Conservation (phyloP, 768 basidiomycete genomes). For the Amanita muscaria region DNA sequence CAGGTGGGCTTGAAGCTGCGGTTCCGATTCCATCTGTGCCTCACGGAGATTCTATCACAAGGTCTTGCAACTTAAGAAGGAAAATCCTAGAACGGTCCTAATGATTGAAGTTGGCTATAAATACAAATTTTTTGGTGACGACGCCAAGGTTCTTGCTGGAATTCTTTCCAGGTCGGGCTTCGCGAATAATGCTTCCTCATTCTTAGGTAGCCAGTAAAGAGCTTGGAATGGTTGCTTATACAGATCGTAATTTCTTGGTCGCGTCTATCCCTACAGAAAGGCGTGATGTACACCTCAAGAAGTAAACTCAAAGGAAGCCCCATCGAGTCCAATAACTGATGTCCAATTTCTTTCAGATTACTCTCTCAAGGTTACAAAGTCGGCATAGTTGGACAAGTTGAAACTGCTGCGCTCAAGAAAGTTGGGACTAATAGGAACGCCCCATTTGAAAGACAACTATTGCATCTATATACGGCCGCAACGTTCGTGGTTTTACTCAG, state of each 20-base stretch:
- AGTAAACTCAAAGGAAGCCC: no score
- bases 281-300: constrained; percentile 65
- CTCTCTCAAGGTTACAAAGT: constrained; percentile 76
- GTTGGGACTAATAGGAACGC: constrained; percentile 64
- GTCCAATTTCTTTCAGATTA: constrained; percentile 36
- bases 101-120: constrained; percentile 85
- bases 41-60: constrained; percentile 15
- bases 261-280: constrained; percentile 69
- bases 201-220: constrained; percentile 62
- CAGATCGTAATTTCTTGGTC: constrained; percentile 61
- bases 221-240: constrained; percentile 70
- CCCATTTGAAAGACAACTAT: constrained; percentile 66
- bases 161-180: neutral
- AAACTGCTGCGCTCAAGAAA: constrained; percentile 88
- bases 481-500: constrained; percentile 47
- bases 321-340: no score
- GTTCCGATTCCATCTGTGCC: neutral
- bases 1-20: constrained; percentile 31
- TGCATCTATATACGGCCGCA: constrained; percentile 75
- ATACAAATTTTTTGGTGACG: constrained; percentile 75
- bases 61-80: constrained; percentile 52
- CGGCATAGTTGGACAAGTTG: constrained; percentile 73
- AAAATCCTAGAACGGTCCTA: constrained; percentile 57
- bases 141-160: constrained; percentile 51
- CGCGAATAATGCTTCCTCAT: constrained; percentile 3